Percentiles rank a stretch among this genome's conserved stretches.
phyloP scores from a whole-genome alignment of 2,329 filamentous ascomycete genomes.

The Cytospora paraplurivora region DNA sequence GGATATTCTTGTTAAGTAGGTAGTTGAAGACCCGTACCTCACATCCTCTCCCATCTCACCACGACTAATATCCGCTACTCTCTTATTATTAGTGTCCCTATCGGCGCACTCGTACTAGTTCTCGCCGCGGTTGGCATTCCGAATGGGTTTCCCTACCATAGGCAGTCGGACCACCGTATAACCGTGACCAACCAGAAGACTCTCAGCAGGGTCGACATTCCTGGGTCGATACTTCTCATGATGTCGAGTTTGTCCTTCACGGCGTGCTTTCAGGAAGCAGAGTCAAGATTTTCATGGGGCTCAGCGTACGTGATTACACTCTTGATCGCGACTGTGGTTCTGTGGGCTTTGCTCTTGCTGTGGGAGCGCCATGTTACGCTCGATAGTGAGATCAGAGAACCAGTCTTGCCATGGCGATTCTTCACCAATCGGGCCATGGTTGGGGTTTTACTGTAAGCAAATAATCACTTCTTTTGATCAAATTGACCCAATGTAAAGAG shows the following conservation, averaged over 20 bases:
- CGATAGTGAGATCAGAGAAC: conserved; percentile 21
- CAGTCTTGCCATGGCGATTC: conserved; percentile 33
- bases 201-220: background rate
- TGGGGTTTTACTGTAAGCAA: conserved; percentile 31
- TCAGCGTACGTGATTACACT: background rate
- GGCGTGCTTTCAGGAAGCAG: conserved; percentile 1
- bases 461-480: too few relatives aligned
- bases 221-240: background rate
- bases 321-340: background rate
- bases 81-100: background rate
- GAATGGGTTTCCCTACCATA: too few relatives aligned
- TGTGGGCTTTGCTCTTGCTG: conserved; percentile 20
- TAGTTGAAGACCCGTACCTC: background rate
- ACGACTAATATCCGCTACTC: too few relatives aligned
- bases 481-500: too few relatives aligned
- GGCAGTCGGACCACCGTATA: too few relatives aligned
- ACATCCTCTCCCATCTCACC: too few relatives aligned
- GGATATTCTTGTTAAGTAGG: conserved; percentile 33
- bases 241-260: background rate
- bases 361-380: conserved; percentile 28
- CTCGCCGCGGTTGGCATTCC: background rate
- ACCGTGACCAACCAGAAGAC: too few relatives aligned
- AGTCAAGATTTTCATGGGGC: background rate
- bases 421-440: conserved; percentile 28
- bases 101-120: background rate